Evolutionary conservation across 768 basidiomycete species (phyloP).

Genomic region (Rhizopogon roseolus): DNA sequence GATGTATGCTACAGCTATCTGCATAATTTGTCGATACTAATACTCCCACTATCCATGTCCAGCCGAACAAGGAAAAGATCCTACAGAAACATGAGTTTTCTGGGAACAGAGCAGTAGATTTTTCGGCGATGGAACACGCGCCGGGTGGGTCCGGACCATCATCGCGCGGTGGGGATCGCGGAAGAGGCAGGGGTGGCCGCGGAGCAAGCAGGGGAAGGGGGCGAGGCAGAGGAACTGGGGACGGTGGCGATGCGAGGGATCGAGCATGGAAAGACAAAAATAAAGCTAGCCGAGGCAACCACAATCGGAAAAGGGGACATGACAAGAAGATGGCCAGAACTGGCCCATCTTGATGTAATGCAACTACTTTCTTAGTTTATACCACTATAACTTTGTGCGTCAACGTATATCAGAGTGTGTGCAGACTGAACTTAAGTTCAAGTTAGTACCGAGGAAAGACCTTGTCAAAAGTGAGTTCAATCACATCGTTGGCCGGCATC

Average conservation of each 20-base stretch:
- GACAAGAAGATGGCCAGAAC: constrained; percentile 83
- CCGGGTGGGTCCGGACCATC: constrained; percentile 7
- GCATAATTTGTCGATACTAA: constrained; percentile 2
- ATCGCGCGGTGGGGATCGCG: constrained; percentile 32
- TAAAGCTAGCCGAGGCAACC: constrained; percentile 69
- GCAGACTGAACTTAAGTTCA: not conserved
- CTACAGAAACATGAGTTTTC: constrained; percentile 72
- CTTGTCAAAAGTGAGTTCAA: constrained; percentile 52
- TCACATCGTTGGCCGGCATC: constrained; percentile 55
- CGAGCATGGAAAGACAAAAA: constrained; percentile 74
- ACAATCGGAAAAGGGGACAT: constrained; percentile 76
- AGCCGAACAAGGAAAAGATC: constrained; percentile 75
- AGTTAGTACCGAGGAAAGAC: constrained; percentile 37
- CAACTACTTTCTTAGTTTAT: not conserved
- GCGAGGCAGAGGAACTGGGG: constrained; percentile 32
- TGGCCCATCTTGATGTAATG: constrained; percentile 25
- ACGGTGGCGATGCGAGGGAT: constrained; percentile 41
- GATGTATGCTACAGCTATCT: constrained; percentile 51
- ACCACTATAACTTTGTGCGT: not conserved
- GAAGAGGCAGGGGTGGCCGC: constrained; percentile 36
- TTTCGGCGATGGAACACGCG: not conserved
- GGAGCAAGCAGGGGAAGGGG: constrained; percentile 35
- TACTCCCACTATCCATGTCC: not conserved
- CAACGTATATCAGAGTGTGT: not conserved
- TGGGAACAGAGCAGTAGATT: constrained; percentile 43